Evolutionary conservation across 495 filamentous ascomycete genomes (phyloP), one percentile per base, ranked within the genome.

Genomic region (Penicillium dipodomyicola): DNA sequence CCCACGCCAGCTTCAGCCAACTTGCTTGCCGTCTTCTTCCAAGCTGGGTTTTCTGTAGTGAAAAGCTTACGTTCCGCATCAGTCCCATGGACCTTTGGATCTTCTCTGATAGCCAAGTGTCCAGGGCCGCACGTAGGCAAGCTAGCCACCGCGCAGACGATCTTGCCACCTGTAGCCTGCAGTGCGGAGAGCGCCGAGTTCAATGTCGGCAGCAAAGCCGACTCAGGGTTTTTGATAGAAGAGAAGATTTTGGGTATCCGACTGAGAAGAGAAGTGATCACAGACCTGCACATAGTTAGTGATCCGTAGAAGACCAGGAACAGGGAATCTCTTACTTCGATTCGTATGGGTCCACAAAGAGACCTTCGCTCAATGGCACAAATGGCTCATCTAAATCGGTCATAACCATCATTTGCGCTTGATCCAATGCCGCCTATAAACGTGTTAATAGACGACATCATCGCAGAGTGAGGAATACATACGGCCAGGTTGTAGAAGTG

Each of bases 341-440:
- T 69, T 96, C 89, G 64, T 96, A 89, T 10, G 95, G 92, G 69
- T 99, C 94, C 4, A 96, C 93, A 71, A 99, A 97, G 4, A 97
- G 77, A 10, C 92, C 92, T 47, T 96, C 88, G 60, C 88, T 90
- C 15, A 97, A 76, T 43, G 95, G 94, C 8, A 97, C 87, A 68
- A 99, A 99, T 0, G 94, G 93, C 61, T 99, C 94, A 61, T 99
- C 91, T 53, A 99, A 82, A 67, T 99, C 94, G 10, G 94, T 89
- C 91, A 97, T 96, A 17, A 97, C 92, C 78, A 97, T 84, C 93
- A 97, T 97, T 65, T 99, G 94, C 5, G 94, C 90, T 74, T 91
- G 85, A 47, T 96, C 89, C 27, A 96, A 75, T 29, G 83, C 76
- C 19, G 90, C 74, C 88, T 91, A 60, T 43, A 17, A 5, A n/a